A percentile compares a stretch with the other conserved stretches of the same genome.
phyloP scores from a whole-genome alignment of 257 asterid genomes.

The Penstemon barbatus region DNA sequence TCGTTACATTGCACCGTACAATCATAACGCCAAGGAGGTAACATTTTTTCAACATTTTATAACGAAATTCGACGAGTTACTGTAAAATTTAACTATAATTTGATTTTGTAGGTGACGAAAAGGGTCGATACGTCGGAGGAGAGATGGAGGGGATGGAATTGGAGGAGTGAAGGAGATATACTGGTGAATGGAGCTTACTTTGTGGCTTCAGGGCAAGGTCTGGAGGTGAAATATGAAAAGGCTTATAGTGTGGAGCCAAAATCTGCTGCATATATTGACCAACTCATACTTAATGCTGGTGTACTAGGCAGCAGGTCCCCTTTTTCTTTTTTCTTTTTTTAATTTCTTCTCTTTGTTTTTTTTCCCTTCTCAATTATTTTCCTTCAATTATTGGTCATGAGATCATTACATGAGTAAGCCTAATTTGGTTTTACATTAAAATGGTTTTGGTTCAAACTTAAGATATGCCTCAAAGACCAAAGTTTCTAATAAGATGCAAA shows the following conservation, averaged over 20 bases:
- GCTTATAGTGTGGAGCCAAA: conserved; percentile 68
- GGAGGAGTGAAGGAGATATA: conserved; percentile 67
- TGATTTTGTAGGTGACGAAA: conserved; percentile 45
- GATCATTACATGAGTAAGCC: background rate
- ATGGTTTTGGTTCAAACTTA: too few relatives aligned
- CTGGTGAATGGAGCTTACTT: conserved; percentile 65
- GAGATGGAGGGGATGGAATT: conserved; percentile 55
- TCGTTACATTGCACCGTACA: conserved; percentile 62
- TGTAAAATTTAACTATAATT: background rate
- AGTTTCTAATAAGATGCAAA: too few relatives aligned
- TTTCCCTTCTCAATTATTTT: background rate
- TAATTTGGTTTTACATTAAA: background rate
- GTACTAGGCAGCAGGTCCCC: conserved; percentile 47
- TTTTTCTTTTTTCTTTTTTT: conserved; percentile 14
- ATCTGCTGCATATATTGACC: conserved; percentile 50
- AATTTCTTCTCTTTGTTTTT: background rate
- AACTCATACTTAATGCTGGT: conserved; percentile 52
- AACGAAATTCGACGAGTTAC: background rate
- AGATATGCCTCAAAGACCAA: too few relatives aligned
- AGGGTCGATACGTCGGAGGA: conserved; percentile 48
- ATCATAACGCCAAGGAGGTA: conserved; percentile 75
- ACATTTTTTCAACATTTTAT: background rate
- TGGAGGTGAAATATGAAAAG: conserved; percentile 55
- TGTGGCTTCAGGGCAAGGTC: conserved; percentile 58
- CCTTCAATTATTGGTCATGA: background rate